Conservation (phyloP, 257 asterid genomes). For the Solanum pinnatisectum region DNA sequence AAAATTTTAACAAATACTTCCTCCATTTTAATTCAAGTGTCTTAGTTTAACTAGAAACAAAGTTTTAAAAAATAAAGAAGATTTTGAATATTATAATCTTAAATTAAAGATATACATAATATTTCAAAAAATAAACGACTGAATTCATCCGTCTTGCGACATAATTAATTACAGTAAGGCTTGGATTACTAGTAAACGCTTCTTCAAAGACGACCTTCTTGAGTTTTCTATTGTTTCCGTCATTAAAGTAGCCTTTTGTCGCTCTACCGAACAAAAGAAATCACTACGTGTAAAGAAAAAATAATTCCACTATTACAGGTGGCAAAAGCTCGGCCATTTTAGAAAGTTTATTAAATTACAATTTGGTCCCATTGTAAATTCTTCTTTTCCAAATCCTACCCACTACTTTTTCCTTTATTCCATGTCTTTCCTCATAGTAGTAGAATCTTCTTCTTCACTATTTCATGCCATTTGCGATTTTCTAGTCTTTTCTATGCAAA, state of each 20-base stretch:
- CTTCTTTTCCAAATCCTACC: constrained; percentile 11
- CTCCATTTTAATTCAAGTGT: too few species aligned
- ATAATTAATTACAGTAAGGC: too few species aligned
- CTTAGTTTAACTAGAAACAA: too few species aligned
- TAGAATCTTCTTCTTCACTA: constrained; percentile 28
- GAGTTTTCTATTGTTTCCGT: too few species aligned
- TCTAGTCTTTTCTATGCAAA: not conserved
- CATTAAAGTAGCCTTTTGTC: not conserved
- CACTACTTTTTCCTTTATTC: not conserved
- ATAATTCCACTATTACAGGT: not conserved
- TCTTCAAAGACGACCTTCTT: not conserved
- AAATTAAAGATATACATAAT: too few species aligned
- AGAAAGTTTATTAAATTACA: not conserved
- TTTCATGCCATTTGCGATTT: constrained; percentile 9
- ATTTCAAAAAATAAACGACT: too few species aligned
- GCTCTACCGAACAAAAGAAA: too few species aligned
- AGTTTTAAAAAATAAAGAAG: too few species aligned
- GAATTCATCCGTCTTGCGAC: too few species aligned
- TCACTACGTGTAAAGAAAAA: not conserved
- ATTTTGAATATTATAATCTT: too few species aligned
- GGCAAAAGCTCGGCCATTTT: not conserved
- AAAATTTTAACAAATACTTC: too few species aligned
- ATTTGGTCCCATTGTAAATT: constrained; percentile 3
- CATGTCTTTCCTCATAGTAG: not conserved
- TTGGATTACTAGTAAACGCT: not conserved